phyloP scores from a whole-genome alignment of 1,284 basidiomycete genomes.

The Pseudozyma sp. region DNA sequence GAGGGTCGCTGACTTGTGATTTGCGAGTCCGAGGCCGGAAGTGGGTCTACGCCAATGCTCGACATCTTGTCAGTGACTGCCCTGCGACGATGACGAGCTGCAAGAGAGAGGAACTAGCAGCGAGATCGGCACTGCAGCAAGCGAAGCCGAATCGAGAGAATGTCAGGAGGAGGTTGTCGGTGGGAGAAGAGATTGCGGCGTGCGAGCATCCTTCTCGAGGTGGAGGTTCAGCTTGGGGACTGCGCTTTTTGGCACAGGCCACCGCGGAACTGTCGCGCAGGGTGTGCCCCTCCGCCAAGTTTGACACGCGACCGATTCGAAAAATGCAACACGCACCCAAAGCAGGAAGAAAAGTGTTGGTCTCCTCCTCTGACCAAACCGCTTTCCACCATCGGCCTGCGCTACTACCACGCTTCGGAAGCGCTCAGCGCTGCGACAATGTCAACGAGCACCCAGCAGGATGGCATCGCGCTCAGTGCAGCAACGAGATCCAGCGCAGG shows the following conservation, averaged over 20 bases:
- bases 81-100: neutral
- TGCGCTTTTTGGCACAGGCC: slow-evolving; percentile 8
- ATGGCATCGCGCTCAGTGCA: neutral
- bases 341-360: slow-evolving; percentile 22
- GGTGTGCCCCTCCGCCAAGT: neutral
- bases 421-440: slow-evolving; percentile 1
- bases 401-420: neutral
- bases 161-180: neutral
- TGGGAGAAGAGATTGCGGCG: neutral
- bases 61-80: slow-evolving; percentile 21
- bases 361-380: slow-evolving; percentile 6
- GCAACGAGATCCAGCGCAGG: slow-evolving; percentile 1
- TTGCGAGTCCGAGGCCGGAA: slow-evolving; percentile 33
- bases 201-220: neutral
- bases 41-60: slow-evolving; percentile 37
- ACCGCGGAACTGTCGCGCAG: neutral
- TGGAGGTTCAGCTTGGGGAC: slow-evolving; percentile 1
- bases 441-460: slow-evolving; percentile 11
- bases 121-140: neutral
- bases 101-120: too few species aligned
- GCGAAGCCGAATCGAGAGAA: neutral
- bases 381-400: slow-evolving; percentile 5
- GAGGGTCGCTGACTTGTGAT: slow-evolving; percentile 45
- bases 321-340: neutral
- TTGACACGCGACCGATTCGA: slow-evolving; percentile 7